phyloP scores from a whole-genome alignment of 352 stramenopile genomes.

The Thraustotheca clavata region DNA sequence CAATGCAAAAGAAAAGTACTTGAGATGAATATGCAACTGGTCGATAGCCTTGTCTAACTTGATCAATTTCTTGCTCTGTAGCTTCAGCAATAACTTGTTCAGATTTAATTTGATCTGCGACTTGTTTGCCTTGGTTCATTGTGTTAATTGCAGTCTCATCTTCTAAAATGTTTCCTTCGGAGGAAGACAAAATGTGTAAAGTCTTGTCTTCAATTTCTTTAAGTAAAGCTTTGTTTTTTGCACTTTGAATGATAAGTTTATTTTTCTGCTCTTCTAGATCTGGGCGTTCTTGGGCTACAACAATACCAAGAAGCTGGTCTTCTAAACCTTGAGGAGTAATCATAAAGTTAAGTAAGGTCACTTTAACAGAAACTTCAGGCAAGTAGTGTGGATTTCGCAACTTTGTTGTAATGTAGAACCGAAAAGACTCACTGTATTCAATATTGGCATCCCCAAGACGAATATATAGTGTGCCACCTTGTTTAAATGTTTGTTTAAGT shows the following conservation, averaged over 20 bases:
- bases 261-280: slow-evolving; percentile 92
- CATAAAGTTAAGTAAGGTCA: slow-evolving; percentile 94
- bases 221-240: slow-evolving; percentile 85
- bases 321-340: slow-evolving; percentile 90
- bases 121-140: slow-evolving; percentile 85
- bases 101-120: slow-evolving; percentile 90
- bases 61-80: slow-evolving; percentile 88
- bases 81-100: slow-evolving; percentile 87
- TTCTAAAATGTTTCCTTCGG: slow-evolving; percentile 90
- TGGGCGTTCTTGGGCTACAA: slow-evolving; percentile 87
- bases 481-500: slow-evolving; percentile 92
- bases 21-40: slow-evolving; percentile 85
- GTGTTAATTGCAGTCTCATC: slow-evolving; percentile 90
- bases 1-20: slow-evolving; percentile 93
- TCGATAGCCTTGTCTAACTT: slow-evolving; percentile 80
- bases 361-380: slow-evolving; percentile 88
- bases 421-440: slow-evolving; percentile 87
- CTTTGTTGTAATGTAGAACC: slow-evolving; percentile 94
- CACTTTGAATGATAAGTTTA: slow-evolving; percentile 87
- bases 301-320: slow-evolving; percentile 88
- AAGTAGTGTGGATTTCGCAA: slow-evolving; percentile 91
- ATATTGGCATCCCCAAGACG: slow-evolving; percentile 89
- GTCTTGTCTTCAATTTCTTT: slow-evolving; percentile 95
- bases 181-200: slow-evolving; percentile 86
- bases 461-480: slow-evolving; percentile 87